A percentile compares a stretch with the other conserved stretches of the same genome.
Evolutionary conservation across 805 yeast genomes (phyloP).

Genomic region (Monosporozyma siamensis): DNA sequence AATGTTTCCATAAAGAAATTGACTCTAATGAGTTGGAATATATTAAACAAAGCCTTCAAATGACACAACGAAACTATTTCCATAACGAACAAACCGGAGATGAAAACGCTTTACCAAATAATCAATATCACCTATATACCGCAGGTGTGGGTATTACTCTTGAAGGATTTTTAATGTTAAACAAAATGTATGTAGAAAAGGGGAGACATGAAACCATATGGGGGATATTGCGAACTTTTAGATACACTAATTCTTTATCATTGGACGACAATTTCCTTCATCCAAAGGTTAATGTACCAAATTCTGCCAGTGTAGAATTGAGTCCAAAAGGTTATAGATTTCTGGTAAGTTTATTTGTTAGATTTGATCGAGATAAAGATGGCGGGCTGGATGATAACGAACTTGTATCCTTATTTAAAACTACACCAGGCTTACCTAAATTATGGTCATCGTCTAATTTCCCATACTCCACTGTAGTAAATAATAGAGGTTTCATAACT

Average conservation of each 20-base stretch:
- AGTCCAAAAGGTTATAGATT: constrained; percentile 90
- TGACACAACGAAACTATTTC: constrained; percentile 1
- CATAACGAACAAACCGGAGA: neutral
- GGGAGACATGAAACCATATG: constrained; percentile 97
- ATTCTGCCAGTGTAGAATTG: constrained; percentile 73
- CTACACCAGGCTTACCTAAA: constrained; percentile 89
- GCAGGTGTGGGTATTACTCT: constrained; percentile 49
- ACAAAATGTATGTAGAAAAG: constrained; percentile 74
- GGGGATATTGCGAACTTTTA: constrained; percentile 84
- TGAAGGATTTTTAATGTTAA: constrained; percentile 68
- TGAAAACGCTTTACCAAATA: neutral
- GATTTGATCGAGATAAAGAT: constrained; percentile 91
- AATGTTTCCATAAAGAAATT: constrained; percentile 58
- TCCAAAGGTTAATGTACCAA: constrained; percentile 70
- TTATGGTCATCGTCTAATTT: constrained; percentile 80
- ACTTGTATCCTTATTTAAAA: constrained; percentile 57
- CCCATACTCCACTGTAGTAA: constrained; percentile 81
- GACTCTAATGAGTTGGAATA: constrained; percentile 42
- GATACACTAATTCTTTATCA: constrained; percentile 86
- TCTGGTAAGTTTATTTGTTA: constrained; percentile 77
- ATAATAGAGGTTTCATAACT: constrained; percentile 82
- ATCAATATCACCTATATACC: constrained; percentile 19
- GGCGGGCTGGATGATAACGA: constrained; percentile 84
- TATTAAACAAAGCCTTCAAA: constrained; percentile 32
- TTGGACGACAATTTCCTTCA: constrained; percentile 68